Conservation (phyloP, 2,329 filamentous ascomycete species). For the Nemania abortiva region DNA sequence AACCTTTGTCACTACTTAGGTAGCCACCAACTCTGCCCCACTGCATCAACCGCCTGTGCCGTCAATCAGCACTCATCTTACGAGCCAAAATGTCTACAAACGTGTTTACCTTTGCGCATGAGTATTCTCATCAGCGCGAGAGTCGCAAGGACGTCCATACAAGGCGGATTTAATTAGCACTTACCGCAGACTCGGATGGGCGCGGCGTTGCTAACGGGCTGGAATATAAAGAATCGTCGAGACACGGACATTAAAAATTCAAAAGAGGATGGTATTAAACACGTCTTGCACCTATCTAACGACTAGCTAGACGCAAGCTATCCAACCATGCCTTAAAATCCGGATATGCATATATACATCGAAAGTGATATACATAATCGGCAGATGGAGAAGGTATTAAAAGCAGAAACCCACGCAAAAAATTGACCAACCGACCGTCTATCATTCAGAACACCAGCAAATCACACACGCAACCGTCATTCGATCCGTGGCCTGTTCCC, state of each 20-base stretch:
- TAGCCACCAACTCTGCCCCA: neutral
- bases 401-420: conserved; percentile 21
- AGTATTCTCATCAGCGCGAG: neutral
- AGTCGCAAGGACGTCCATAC: neutral
- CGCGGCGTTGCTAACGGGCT: neutral
- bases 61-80: neutral
- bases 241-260: conserved; percentile 12
- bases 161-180: neutral
- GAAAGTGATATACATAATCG: conserved; percentile 30
- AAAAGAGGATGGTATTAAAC: conserved; percentile 29
- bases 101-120: neutral
- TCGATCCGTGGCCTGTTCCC: conserved; percentile 22
- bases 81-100: neutral
- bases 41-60: no score
- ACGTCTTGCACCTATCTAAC: conserved; percentile 3
- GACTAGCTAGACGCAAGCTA: conserved; percentile 31
- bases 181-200: neutral
- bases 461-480: conserved; percentile 28
- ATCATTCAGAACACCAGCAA: conserved; percentile 29
- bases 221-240: neutral
- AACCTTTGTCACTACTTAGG: neutral
- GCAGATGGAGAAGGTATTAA: conserved; percentile 24
- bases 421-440: conserved; percentile 27
- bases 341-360: conserved; percentile 31
- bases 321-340: conserved; percentile 18